Base-by-base conservation (phyloP, 2,329 filamentous ascomycete species). In the Apiospora hydei region DNA sequence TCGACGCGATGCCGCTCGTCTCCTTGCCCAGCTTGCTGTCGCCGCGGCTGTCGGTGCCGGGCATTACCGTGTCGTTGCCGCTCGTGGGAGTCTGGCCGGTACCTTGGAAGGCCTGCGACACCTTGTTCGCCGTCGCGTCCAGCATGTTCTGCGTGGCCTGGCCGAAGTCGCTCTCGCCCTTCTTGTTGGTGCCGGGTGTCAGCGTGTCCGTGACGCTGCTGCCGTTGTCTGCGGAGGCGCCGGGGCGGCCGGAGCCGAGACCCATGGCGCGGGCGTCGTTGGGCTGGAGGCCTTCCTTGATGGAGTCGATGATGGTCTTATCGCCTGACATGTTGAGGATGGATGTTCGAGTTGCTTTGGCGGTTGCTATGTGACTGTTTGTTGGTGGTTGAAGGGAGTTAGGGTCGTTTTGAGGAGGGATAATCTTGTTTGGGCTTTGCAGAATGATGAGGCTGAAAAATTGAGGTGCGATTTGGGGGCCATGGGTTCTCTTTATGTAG, bases 231-330 rank as follows among this genome's bases (percentile, higher is more conserved):
- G 67, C 44, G 26, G 26, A n/a, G 44, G 26, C 44, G 26, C 47
- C 34, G 10, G 67, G 67, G 43, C 14, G 67, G 67, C 67, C 67
- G 67, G 67, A 47, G 26, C 44, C 47, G 18, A 69, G 43, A 16
- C 67, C 67, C 67, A 49, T 46, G 67, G 67, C 44, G 67, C 67
- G 67, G 21, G 67, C 67, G 16, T 69, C 67, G 44, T 69, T 69
- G 44, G 67, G 67, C 67, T 69, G 67, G 44, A 69, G 67, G 7
- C 26, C 67, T 18, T 69, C 67, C 67, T 69, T 69, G 16, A 69
- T 26, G 16, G 67, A n/a, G 44, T 69, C 67, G 14, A 69, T 49
- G 44, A 69, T 47, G 44, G 44, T 24, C 44, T 69, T 69, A 24
- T 69, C 67, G 67, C 67, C 67, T 34, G 67, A 30, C 67, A 69